phyloP scores from a whole-genome alignment of 2,329 filamentous ascomycete species.

The Colletotrichum sp. region DNA sequence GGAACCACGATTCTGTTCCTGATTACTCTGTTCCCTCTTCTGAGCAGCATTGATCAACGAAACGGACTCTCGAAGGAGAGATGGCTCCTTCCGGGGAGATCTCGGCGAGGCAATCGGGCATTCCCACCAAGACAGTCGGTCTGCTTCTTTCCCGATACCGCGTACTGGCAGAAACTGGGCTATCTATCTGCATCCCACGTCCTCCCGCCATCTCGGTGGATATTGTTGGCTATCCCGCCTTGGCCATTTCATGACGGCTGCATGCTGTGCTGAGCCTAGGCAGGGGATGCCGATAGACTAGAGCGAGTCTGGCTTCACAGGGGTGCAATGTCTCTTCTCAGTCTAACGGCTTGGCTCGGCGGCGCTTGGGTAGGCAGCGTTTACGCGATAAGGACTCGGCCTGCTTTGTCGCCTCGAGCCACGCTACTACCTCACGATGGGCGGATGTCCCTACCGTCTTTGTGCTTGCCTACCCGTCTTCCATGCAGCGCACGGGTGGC shows the following conservation, averaged over 20 bases:
- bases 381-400: constrained; percentile 7
- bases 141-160: background rate
- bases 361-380: constrained; percentile 7
- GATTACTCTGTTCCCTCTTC: background rate
- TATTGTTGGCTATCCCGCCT: background rate
- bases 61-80: background rate
- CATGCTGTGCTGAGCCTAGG: background rate
- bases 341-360: constrained; percentile 18
- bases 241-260: background rate
- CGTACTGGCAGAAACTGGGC: background rate
- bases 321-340: constrained; percentile 1
- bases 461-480: constrained; percentile 7
- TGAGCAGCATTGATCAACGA: background rate
- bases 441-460: background rate
- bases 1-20: background rate
- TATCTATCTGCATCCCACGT: background rate
- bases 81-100: background rate
- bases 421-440: constrained; percentile 15
- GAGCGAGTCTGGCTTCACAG: background rate
- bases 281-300: background rate
- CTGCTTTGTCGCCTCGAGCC: constrained; percentile 2
- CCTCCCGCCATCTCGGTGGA: background rate
- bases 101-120: background rate
- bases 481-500: constrained; percentile 13
- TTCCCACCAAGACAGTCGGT: background rate